These are phyloP conservation scores for Hygrophoropsis aurantiaca DNA, from an alignment of 768 basidiomycete genomes.

Conservation along the genomic window DNA sequence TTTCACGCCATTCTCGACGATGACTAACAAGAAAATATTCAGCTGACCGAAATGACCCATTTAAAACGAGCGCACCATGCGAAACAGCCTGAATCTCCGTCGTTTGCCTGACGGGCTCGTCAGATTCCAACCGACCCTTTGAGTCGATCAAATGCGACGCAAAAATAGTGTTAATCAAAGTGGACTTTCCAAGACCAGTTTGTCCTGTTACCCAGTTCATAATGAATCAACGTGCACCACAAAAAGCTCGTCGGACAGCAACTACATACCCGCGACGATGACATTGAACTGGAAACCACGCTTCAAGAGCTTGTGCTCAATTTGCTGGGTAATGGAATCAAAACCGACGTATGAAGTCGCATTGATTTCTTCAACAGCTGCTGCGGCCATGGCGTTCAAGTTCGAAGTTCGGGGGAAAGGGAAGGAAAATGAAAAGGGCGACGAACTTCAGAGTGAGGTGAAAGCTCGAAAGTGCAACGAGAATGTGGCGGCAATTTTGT, in stretches of 20 bases:
- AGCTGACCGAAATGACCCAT: not conserved
- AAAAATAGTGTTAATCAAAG: slow-evolving; percentile 98
- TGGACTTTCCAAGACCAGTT: slow-evolving; percentile 98
- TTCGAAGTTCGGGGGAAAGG: slow-evolving; percentile 4
- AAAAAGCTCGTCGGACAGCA: not conserved
- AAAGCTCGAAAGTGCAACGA: slow-evolving; percentile 11
- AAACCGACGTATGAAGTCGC: slow-evolving; percentile 96
- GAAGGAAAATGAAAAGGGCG: slow-evolving; percentile 12
- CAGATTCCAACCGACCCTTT: slow-evolving; percentile 87
- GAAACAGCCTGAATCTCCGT: slow-evolving; percentile 96
- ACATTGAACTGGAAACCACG: slow-evolving; percentile 99
- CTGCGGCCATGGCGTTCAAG: slow-evolving; percentile 38
- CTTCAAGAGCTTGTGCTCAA: slow-evolving; percentile 98
- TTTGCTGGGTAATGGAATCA: slow-evolving; percentile 95
- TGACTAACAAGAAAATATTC: slow-evolving; percentile 53
- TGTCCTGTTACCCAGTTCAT: slow-evolving; percentile 58
- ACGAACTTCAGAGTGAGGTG: slow-evolving; percentile 15
- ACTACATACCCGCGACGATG: slow-evolving; percentile 84
- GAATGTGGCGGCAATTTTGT: slow-evolving; percentile 33
- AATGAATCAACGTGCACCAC: not conserved
- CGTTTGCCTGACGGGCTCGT: slow-evolving; percentile 90
- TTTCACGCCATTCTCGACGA: slow-evolving; percentile 94
- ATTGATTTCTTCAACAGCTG: slow-evolving; percentile 73
- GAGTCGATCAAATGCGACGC: slow-evolving; percentile 98
- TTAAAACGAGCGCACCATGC: slow-evolving; percentile 63